Evolutionary conservation across 805 yeast genomes (phyloP), one percentile per base, ranked within the genome.

Genomic region (Candida odintsovae): DNA sequence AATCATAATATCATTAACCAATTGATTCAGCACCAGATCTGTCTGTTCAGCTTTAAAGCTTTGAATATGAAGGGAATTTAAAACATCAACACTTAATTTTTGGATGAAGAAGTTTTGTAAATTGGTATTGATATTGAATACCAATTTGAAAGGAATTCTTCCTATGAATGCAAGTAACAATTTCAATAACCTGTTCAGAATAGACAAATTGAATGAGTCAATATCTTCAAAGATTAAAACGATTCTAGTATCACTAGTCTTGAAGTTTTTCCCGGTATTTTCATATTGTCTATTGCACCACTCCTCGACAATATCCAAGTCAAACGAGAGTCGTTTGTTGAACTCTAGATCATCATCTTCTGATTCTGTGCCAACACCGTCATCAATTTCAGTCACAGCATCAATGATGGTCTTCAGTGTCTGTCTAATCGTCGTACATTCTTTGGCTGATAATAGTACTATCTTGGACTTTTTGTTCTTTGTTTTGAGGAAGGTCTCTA

Each of bases 21-120:
- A 42, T 21, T 38, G 50, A 26, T 60, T 58, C 18, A 60, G 43
- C 19, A 60, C 50, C 9, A 50, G 36, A 37, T 59, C 55, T 0
- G 60, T 54, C 31, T 59, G 60, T 19, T 60, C 64, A 19, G 56
- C 50, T 28, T 56, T 51, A 43, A 58, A 54, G 8, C 48, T 46
- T 23, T 38, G 48, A 22, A 58, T 49, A 1, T 41, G 40, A 4
- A 60, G 41, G 11, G 31, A 44, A n/a, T 50, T 48, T 7, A 43
- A 28, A 2, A 53, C 52, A 10, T 60, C 52, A 44, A 42, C 45
- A 10, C 48, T 42, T 3, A 60, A 36, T 40, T 53, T 57, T n/a
- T 47, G 49, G 1, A 43, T 21, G 26, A 59, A 53, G 25, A 59
- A 53, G 38, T 45, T 54, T 33, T 52, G 44, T 8, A 51, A 44